Evolutionary conservation across 257 asterid genomes (phyloP).

Genomic region (Verbena officinalis): DNA sequence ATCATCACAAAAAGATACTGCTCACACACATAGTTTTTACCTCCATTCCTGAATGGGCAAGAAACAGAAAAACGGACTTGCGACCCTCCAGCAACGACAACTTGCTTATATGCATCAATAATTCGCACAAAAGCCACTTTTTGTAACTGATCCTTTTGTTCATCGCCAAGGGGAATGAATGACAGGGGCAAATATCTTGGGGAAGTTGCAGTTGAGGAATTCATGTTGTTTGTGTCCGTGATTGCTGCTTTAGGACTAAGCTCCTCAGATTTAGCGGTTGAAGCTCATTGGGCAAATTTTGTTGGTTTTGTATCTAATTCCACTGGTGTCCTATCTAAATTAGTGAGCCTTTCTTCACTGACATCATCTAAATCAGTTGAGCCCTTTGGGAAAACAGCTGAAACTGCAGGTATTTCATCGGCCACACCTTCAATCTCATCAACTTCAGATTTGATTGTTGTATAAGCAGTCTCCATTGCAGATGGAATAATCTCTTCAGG

Average conservation of each 20-base stretch:
- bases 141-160: constrained; percentile 77
- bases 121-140: constrained; percentile 73
- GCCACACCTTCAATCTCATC: constrained; percentile 44
- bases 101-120: constrained; percentile 88
- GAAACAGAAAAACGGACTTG: constrained; percentile 81
- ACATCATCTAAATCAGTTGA: constrained; percentile 58
- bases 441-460: constrained; percentile 44
- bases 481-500: constrained; percentile 48
- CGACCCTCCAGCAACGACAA: constrained; percentile 78
- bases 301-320: constrained; percentile 50
- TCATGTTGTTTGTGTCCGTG: constrained; percentile 59
- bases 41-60: constrained; percentile 86
- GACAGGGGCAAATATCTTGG: constrained; percentile 89
- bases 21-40: constrained; percentile 44
- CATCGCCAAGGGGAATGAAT: constrained; percentile 70
- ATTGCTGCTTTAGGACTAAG: constrained; percentile 82
- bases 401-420: constrained; percentile 69
- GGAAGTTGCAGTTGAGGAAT: constrained; percentile 75
- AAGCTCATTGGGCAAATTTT: constrained; percentile 63
- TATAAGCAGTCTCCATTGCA: constrained; percentile 46
- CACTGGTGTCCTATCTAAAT: constrained; percentile 44
- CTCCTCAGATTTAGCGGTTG: constrained; percentile 87
- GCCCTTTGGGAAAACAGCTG: constrained; percentile 41
- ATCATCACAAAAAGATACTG: constrained; percentile 28
- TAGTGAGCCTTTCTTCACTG: constrained; percentile 51